Conservation (phyloP, 148 eudicot genomes). For the Rhododendron henanense region DNA sequence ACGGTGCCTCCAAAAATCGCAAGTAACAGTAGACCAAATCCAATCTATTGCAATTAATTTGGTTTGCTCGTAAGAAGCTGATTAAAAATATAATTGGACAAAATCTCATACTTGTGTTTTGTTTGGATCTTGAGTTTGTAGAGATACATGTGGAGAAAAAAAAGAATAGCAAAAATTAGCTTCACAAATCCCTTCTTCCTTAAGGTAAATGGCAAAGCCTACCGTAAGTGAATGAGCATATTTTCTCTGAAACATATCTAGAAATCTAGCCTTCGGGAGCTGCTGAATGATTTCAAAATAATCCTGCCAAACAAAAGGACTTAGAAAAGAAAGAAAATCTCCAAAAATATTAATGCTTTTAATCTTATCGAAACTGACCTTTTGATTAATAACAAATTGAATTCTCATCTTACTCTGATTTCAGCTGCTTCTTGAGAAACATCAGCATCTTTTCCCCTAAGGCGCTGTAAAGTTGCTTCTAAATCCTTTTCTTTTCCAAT, state of each 20-base stretch:
- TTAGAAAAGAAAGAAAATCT: neutral
- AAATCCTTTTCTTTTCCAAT: conserved; percentile 40
- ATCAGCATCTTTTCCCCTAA: conserved; percentile 39
- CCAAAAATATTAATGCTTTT: neutral
- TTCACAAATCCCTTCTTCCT: neutral
- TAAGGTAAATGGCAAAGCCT: conserved; percentile 6
- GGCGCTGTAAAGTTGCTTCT: conserved; percentile 38
- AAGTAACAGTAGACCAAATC: conserved; percentile 48
- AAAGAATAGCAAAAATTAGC: neutral
- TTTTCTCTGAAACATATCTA: conserved; percentile 42
- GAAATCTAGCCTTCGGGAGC: conserved; percentile 28
- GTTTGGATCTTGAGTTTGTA: neutral
- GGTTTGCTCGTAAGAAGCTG: neutral
- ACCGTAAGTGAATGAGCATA: conserved; percentile 53
- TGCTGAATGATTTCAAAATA: conserved; percentile 28
- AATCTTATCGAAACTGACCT: neutral
- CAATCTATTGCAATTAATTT: conserved; percentile 34
- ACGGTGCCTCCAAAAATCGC: conserved; percentile 51
- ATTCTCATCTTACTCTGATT: conserved; percentile 40
- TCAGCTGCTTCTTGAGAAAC: conserved; percentile 46
- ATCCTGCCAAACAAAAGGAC: conserved; percentile 32
- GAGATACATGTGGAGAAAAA: neutral
- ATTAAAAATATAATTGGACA: neutral
- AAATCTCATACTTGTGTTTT: neutral
- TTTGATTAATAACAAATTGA: neutral